A percentile compares a stretch with the other conserved stretches of the same genome.
Conservation (phyloP, 1,284 basidiomycete species). For the Austroboletus novae-zelandiae region DNA sequence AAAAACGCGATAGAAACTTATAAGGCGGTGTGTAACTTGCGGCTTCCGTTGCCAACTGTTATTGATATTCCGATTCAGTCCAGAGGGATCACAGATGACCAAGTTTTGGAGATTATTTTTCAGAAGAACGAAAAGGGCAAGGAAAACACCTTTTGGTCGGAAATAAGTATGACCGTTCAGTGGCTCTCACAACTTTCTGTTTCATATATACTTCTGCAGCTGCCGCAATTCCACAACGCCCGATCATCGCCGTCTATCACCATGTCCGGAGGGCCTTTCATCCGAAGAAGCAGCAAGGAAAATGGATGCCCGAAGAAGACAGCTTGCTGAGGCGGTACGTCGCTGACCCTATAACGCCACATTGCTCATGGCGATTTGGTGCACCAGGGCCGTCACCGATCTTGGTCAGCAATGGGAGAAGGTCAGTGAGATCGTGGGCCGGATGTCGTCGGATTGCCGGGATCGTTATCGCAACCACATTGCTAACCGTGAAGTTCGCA, state of each 20-base stretch:
- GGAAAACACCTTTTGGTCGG: conserved; percentile 70
- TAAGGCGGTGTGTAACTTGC: conserved; percentile 45
- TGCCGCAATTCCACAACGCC: conserved; percentile 64
- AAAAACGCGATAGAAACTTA: conserved; percentile 63
- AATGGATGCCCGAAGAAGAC: conserved; percentile 72
- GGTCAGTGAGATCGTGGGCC: conserved; percentile 62
- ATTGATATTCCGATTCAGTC: conserved; percentile 34
- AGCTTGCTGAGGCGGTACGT: conserved; percentile 58
- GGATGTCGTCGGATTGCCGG: conserved; percentile 76
- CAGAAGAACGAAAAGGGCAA: conserved; percentile 58
- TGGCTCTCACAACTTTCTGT: not conserved
- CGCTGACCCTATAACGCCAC: not conserved
- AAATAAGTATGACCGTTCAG: conserved; percentile 58
- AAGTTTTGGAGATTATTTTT: conserved; percentile 62
- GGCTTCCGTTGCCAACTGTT: not conserved
- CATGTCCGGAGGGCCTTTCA: conserved; percentile 69
- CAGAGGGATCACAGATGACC: conserved; percentile 49
- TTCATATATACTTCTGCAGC: conserved; percentile 42
- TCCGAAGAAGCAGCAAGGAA: conserved; percentile 64
- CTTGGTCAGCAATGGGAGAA: conserved; percentile 80
- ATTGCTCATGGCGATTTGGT: conserved; percentile 4
- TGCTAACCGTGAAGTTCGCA: conserved; percentile 53
- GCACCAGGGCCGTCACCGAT: conserved; percentile 58
- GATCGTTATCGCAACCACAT: conserved; percentile 83
- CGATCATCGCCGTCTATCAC: conserved; percentile 80